Evolutionary conservation across 495 filamentous ascomycete species (phyloP).

Genomic region (Physcia stellaris): DNA sequence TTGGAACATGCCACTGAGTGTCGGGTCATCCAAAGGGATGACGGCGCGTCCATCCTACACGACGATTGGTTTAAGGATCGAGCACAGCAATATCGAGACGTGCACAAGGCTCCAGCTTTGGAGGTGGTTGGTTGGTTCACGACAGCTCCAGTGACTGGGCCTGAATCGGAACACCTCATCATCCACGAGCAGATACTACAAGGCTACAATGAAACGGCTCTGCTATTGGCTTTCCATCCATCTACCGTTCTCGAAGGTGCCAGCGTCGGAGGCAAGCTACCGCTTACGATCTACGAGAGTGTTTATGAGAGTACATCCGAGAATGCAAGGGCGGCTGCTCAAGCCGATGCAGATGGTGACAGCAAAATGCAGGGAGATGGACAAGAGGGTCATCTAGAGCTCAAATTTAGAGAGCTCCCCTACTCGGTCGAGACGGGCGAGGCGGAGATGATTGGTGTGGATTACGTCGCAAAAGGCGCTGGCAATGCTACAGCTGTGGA

Average conservation of each 20-base stretch:
- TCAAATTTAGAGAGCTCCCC: slow-evolving; percentile 70
- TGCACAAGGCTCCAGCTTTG: slow-evolving; percentile 68
- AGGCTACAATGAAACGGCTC: slow-evolving; percentile 67
- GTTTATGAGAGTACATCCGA: slow-evolving; percentile 44
- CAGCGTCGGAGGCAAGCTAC: slow-evolving; percentile 60
- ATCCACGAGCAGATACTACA: slow-evolving; percentile 65
- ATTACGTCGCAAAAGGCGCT: slow-evolving; percentile 73
- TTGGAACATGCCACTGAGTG: slow-evolving; percentile 90
- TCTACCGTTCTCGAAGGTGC: slow-evolving; percentile 28
- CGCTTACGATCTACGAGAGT: slow-evolving; percentile 80
- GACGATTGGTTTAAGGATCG: slow-evolving; percentile 63
- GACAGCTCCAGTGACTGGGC: slow-evolving; percentile 60
- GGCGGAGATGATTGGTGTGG: slow-evolving; percentile 93
- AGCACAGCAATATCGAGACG: slow-evolving; percentile 78
- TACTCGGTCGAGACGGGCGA: slow-evolving; percentile 87
- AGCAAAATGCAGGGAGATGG: slow-evolving; percentile 63
- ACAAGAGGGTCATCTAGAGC: slow-evolving; percentile 36
- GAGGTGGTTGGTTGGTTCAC: slow-evolving; percentile 96
- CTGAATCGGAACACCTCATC: slow-evolving; percentile 47
- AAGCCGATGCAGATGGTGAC: slow-evolving; percentile 36
- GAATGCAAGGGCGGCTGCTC: slow-evolving; percentile 32
- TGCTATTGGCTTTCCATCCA: slow-evolving; percentile 77
- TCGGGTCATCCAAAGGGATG: slow-evolving; percentile 36
- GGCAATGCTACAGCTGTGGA: slow-evolving; percentile 59
- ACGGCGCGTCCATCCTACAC: slow-evolving; percentile 41